phyloP scores from a whole-genome alignment of 495 filamentous ascomycete species.

The Aspergillus sparsus region DNA sequence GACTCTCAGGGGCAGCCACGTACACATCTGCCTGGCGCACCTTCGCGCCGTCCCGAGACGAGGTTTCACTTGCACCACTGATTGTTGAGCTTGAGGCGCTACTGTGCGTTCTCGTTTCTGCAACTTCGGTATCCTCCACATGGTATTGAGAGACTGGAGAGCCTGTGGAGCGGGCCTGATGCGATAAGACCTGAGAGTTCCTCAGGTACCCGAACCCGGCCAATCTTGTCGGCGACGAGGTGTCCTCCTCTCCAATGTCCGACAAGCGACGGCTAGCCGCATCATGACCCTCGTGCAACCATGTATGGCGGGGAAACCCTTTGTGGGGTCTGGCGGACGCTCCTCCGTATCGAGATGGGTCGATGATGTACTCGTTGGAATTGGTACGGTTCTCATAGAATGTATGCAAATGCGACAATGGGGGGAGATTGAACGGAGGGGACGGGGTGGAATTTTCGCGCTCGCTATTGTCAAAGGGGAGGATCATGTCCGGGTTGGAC shows the following conservation, averaged over 20 bases:
- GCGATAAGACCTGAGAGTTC: constrained; percentile 12
- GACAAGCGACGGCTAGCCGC: constrained; percentile 61
- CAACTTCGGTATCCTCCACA: constrained; percentile 13
- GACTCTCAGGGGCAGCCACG: constrained; percentile 18
- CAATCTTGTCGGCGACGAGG: constrained; percentile 31
- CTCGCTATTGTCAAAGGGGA: constrained; percentile 63
- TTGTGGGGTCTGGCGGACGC: constrained; percentile 28
- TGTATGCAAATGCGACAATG: constrained; percentile 41
- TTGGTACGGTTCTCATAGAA: constrained; percentile 27
- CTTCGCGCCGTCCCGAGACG: constrained; percentile 26
- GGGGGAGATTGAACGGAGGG: constrained; percentile 46
- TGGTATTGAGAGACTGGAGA: constrained; percentile 22
- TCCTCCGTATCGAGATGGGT: constrained; percentile 15
- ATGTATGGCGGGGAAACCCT: constrained; percentile 44
- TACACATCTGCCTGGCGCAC: constrained; percentile 18
- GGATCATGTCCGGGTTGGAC: constrained; percentile 93
- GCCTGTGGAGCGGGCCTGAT: constrained; percentile 16
- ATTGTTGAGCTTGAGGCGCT: constrained; percentile 44
- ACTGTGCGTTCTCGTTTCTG: constrained; percentile 33
- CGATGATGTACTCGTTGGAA: constrained; percentile 25
- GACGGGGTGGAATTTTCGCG: constrained; percentile 56
- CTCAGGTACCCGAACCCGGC: constrained; percentile 25
- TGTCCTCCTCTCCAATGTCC: constrained; percentile 68
- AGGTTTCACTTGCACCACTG: constrained; percentile 38
- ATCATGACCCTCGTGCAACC: constrained; percentile 57